Conservation (phyloP, 2,329 filamentous ascomycete genomes). For the Chaetomiaceae sp. region DNA sequence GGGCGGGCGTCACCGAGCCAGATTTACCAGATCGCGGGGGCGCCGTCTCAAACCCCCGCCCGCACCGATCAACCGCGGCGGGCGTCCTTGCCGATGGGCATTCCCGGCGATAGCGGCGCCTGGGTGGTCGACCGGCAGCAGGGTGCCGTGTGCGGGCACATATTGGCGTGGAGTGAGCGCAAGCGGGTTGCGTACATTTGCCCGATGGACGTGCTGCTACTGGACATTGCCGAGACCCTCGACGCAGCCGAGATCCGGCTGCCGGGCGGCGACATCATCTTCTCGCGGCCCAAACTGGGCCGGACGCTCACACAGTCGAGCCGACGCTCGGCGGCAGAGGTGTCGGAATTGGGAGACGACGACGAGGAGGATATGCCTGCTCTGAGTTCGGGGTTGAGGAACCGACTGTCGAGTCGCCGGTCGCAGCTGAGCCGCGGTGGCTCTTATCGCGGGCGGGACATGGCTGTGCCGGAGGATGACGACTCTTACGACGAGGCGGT, state of each 20-base stretch:
- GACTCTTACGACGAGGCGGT: slow-evolving; percentile 20
- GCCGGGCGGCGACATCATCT: slow-evolving; percentile 42
- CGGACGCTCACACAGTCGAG: slow-evolving; percentile 6
- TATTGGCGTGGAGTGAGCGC: slow-evolving; percentile 77
- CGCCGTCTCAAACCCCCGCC: slow-evolving; percentile 1
- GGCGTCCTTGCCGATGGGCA: slow-evolving; percentile 43
- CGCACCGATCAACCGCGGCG: neutral
- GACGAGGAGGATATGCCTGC: slow-evolving; percentile 7
- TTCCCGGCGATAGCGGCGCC: slow-evolving; percentile 86
- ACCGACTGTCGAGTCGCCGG: slow-evolving; percentile 9
- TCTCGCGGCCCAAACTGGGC: slow-evolving; percentile 1
- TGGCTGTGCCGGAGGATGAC: neutral
- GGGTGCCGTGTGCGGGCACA: slow-evolving; percentile 82
- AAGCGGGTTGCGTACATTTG: slow-evolving; percentile 86
- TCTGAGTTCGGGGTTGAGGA: slow-evolving; percentile 1
- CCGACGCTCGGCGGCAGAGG: neutral
- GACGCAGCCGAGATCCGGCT: slow-evolving; percentile 64
- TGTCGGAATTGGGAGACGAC: neutral
- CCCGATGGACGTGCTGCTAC: slow-evolving; percentile 84
- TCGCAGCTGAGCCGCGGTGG: slow-evolving; percentile 2
- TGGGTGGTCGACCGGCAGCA: slow-evolving; percentile 80
- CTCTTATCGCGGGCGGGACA: neutral
- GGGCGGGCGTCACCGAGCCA: slow-evolving; percentile 72
- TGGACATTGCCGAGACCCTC: slow-evolving; percentile 76
- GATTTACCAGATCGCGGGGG: slow-evolving; percentile 37